phyloP scores from a whole-genome alignment of 2,329 filamentous ascomycete species.

The Ophiostoma sp. region DNA sequence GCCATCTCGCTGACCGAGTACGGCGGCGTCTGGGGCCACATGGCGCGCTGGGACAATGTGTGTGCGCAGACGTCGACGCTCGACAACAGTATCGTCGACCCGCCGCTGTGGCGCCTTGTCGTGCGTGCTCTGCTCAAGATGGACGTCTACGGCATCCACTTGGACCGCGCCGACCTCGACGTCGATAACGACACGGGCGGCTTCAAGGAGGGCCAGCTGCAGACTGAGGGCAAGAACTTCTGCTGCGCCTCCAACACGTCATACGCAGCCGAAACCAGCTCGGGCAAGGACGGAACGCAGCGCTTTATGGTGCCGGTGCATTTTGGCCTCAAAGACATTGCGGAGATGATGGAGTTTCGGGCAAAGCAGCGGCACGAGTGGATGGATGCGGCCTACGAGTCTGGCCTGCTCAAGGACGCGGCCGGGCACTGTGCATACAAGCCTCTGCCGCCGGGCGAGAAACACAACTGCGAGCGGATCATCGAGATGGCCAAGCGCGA shows the following conservation, averaged over 20 bases:
- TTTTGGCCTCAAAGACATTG: constrained; percentile 51
- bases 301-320: constrained; percentile 33
- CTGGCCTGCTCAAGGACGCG: constrained; percentile 33
- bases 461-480: constrained; percentile 46
- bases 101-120: constrained; percentile 49
- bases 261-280: not conserved
- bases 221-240: not conserved
- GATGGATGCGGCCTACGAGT: constrained; percentile 43
- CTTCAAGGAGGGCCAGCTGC: constrained; percentile 1
- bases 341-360: constrained; percentile 49
- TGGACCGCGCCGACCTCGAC: constrained; percentile 8
- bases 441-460: constrained; percentile 35
- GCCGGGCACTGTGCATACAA: constrained; percentile 29
- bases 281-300: not conserved
- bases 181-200: not conserved
- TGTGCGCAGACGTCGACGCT: constrained; percentile 35
- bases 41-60: constrained; percentile 29
- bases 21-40: constrained; percentile 46
- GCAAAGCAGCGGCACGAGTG: constrained; percentile 45
- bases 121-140: constrained; percentile 51
- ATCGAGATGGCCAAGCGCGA: constrained; percentile 51
- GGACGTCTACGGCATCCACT: constrained; percentile 52
- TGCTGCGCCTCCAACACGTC: constrained; percentile 1
- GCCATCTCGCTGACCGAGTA: constrained; percentile 44
- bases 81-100: constrained; percentile 45